phyloP scores from a whole-genome alignment of 169 alveolate species.

The Plasmodium cynomolgi region DNA sequence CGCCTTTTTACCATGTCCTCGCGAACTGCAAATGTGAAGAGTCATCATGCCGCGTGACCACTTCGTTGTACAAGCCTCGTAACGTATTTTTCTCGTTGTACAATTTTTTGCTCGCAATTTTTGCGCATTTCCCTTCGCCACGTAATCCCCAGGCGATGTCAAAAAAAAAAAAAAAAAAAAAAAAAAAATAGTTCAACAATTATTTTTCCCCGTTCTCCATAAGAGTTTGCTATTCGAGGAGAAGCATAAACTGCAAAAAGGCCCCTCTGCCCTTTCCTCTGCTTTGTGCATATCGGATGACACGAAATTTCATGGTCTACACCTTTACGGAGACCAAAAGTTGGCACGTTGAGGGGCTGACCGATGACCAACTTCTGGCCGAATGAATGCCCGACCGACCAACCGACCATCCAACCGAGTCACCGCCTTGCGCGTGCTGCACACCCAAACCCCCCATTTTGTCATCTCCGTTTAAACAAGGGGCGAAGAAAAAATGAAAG shows the following conservation, averaged over 20 bases:
- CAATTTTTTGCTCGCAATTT: neutral
- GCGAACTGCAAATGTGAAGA: neutral
- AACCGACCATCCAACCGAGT: neutral
- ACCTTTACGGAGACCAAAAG: neutral
- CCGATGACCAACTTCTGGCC: neutral
- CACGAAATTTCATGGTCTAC: neutral
- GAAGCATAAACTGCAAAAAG: neutral
- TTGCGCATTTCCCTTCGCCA: neutral
- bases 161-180: neutral
- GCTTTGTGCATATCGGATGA: neutral
- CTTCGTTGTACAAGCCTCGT: neutral
- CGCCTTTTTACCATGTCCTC: neutral
- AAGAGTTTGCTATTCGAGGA: neutral
- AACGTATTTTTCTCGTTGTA: neutral
- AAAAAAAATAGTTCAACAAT: neutral
- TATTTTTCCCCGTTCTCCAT: neutral
- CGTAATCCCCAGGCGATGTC: neutral
- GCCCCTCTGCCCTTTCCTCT: neutral
- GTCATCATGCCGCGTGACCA: neutral
- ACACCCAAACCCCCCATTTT: neutral
- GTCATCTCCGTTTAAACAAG: neutral
- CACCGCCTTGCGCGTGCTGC: neutral
- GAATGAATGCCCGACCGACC: neutral
- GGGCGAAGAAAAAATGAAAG: neutral
- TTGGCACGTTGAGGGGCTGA: neutral